Conservation (phyloP, 352 stramenopile species). For the Pythium dissotocum region DNA sequence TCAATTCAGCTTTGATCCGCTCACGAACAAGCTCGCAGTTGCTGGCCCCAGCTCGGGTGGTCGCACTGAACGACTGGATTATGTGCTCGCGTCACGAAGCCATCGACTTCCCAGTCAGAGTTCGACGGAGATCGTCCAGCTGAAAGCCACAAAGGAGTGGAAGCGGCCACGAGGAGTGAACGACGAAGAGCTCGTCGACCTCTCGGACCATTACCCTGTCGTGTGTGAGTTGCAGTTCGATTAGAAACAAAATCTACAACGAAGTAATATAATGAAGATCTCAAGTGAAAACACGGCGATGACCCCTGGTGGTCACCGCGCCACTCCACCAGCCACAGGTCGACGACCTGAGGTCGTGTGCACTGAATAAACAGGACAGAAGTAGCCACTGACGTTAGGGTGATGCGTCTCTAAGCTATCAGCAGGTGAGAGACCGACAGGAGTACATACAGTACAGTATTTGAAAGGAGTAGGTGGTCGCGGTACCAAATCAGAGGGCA, state of each 20-base stretch:
- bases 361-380: too few species aligned
- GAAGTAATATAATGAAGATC: too few species aligned
- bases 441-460: too few species aligned
- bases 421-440: too few species aligned
- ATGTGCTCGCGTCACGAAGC: constrained; percentile 44
- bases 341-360: too few species aligned
- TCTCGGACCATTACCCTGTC: constrained; percentile 76
- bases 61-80: constrained; percentile 59
- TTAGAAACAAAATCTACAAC: not conserved
- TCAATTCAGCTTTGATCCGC: constrained; percentile 63
- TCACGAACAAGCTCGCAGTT: constrained; percentile 57
- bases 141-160: constrained; percentile 59
- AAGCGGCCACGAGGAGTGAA: constrained; percentile 8
- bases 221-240: constrained; percentile 47
- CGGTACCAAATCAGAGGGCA: too few species aligned
- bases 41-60: constrained; percentile 60
- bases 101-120: constrained; percentile 36
- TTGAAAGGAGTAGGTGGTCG: too few species aligned
- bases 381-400: too few species aligned
- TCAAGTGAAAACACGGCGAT: too few species aligned
- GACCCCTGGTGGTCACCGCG: too few species aligned
- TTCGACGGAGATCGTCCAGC: constrained; percentile 43
- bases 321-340: too few species aligned
- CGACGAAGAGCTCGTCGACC: constrained; percentile 45
- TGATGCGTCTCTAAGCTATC: too few species aligned